Conservation (phyloP, 192 early-diverging fungal genomes). For the Piromyces sp. region DNA sequence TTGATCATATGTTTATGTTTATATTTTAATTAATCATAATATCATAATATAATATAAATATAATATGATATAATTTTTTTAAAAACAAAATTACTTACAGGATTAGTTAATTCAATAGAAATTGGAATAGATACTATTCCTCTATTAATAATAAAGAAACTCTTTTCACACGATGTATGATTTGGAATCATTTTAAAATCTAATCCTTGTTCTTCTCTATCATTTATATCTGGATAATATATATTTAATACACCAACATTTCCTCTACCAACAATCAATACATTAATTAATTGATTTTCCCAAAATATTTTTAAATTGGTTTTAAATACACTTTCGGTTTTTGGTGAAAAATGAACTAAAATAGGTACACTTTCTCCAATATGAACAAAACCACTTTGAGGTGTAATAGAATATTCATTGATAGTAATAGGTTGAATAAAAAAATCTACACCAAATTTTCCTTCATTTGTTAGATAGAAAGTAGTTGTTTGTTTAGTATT, state of each 20-base stretch:
- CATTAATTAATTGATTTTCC: conserved; percentile 16
- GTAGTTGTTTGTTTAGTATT: conserved; percentile 14
- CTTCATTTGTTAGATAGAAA: conserved; percentile 28
- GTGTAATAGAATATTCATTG: conserved; percentile 29
- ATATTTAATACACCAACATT: conserved; percentile 34
- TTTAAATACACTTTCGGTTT: conserved; percentile 25
- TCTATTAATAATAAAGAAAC: conserved; percentile 31
- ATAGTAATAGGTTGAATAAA: conserved; percentile 34
- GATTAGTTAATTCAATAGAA: conserved; percentile 17
- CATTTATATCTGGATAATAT: conserved; percentile 23
- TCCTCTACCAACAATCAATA: conserved; percentile 6
- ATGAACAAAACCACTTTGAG: conserved; percentile 31
- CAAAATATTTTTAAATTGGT: conserved; percentile 20
- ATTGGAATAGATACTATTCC: conserved; percentile 33
- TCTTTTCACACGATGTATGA: conserved; percentile 31
- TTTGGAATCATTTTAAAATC: conserved; percentile 49
- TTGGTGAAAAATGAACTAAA: conserved; percentile 27
- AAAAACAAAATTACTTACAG: conserved; percentile 31
- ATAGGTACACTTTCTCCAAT: conserved; percentile 14
- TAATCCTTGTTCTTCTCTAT: conserved; percentile 16
- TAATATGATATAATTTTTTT: too few species aligned
- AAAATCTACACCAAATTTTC: conserved; percentile 36
- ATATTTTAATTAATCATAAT: too few species aligned
- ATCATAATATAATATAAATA: too few species aligned
- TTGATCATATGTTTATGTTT: too few species aligned